Evolutionary conservation across 257 asterid genomes (phyloP), one percentile per base, ranked within the genome.

Genomic region (Petrea volubilis): DNA sequence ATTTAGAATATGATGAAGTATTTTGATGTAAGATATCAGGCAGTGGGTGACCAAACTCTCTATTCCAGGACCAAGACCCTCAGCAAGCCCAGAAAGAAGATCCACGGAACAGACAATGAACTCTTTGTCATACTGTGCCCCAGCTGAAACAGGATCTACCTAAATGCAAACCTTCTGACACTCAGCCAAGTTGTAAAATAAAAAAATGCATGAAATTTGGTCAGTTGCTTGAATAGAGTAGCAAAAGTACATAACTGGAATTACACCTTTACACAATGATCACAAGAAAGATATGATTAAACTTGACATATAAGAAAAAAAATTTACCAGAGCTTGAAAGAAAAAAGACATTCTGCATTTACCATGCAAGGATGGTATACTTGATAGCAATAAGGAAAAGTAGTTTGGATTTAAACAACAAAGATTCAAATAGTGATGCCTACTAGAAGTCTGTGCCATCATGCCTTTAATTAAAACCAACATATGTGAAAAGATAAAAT

Each of bases 41-140:
- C 34, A 70, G 79, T 13, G 72, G 72, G 71, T 34, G 90, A 95
- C 99, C 99, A 95, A 81, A 82, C 96, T 90, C 88, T 95, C 99
- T 29, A 95, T 80, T 61, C 96, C 96, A 47, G 96, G 85, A 73
- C 98, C 96, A 86, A 95, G 99, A 67, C 98, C 99, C 87, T 95
- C 99, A 27, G 93, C 73, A 72, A 95, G 96, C 73, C 99, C 98
- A 70, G 99, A 95, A 67, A 95, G 90, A 84, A 94, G 98, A 82
- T 94, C 99, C 95, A 94, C 84, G 64, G 86, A 94, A 84, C 98
- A 94, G 64, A 92, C 98, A 55, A 87, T 77, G 74, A 95, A 95
- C 76, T 92, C 99, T 81, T 82, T 93, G 79, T 95, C 98, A 87
- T 87, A 90, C 73, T 83, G 99, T 27, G 80, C 80, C 64, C 95